Evolutionary conservation across 345 rosid species (phyloP).

Genomic region (Clausena lansium): DNA sequence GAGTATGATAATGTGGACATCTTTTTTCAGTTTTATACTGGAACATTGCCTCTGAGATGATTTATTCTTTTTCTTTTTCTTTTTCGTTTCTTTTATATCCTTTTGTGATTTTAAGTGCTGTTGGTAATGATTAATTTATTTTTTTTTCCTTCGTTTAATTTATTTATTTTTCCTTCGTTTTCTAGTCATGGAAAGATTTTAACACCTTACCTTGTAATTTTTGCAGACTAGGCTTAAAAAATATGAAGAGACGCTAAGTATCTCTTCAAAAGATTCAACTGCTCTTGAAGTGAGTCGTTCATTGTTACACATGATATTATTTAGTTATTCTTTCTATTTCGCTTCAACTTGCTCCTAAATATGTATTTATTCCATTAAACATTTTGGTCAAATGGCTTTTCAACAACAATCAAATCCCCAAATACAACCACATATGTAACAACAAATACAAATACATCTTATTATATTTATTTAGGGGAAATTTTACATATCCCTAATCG

Average conservation of each 20-base stretch:
- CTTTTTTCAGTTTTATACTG: not conserved
- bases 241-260: constrained; percentile 56
- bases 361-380: not conserved
- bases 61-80: not conserved
- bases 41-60: not conserved
- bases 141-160: not conserved
- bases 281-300: constrained; percentile 77
- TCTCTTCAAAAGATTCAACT: constrained; percentile 63
- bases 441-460: not conserved
- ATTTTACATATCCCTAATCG: not conserved
- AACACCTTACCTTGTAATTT: constrained; percentile 8
- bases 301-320: not conserved
- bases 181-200: not conserved
- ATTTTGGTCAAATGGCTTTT: not conserved
- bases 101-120: not conserved
- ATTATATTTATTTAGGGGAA: not conserved
- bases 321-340: not conserved
- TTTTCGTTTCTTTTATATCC: not conserved
- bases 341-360: not conserved
- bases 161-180: not conserved
- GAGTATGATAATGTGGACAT: not conserved
- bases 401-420: not conserved
- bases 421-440: not conserved
- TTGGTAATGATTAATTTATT: not conserved
- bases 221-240: constrained; percentile 75